Evolutionary conservation across 2,329 filamentous ascomycete species (phyloP), one percentile per base, ranked within the genome.

Genomic region (Fusarium metavorans): DNA sequence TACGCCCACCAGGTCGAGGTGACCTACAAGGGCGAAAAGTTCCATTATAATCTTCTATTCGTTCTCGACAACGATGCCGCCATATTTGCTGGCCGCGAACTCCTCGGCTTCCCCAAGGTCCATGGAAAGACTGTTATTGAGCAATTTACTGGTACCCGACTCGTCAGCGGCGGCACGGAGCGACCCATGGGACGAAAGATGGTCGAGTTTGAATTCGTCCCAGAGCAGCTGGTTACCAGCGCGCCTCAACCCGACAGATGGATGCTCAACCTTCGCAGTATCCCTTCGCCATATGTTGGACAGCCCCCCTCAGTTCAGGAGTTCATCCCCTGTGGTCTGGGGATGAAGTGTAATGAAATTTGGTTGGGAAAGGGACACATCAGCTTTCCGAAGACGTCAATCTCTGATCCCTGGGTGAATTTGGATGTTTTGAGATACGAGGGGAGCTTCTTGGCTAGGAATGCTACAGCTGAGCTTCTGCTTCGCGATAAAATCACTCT

Each of bases 1-100:
- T 70, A 60, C 16, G 68, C 60, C 37, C 64, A 67, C 7, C 68
- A 70, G 23, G 68, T 70, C 30, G 64, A 70, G 35, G 68, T 70
- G 6, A 67, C 35, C 4, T 70, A 67, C 59, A 43, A 60, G 23
- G 68, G 64, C 14, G 59, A 70, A 16, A 67, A 64, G 37, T 70
- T 54, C 20, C 52, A 67, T 18, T 70, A 56, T 50, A 59, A 64
- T 11, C 52, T 70, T 13, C 45, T 67, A 32, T 63, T 70, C 35
- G 39, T 70, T 30, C 59, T 70, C 23, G 68, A 70, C 43, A 70
- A 70, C 59, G 68, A 67, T 25, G 59, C 64, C 5, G 68, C 64
- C 43, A 67, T 67, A n/a, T 70, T 64, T 20, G 54, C 68, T 7
- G 68, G 68, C 4, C 68, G 68, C 20, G 68, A 70, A 35, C 43